Conservation (phyloP, 257 asterid genomes). For the Solanum piurae region DNA sequence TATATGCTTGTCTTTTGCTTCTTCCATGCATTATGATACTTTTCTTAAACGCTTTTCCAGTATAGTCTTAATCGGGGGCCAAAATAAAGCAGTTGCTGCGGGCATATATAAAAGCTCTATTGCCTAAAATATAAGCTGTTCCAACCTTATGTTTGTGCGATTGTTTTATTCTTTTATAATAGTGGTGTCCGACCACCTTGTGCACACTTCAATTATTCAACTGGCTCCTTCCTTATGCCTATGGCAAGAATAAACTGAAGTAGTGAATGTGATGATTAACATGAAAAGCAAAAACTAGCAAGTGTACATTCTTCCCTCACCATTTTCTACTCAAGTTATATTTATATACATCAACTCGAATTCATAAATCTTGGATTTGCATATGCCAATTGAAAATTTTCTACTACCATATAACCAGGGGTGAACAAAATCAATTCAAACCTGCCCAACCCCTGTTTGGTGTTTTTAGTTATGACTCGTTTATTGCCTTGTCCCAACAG, state of each 20-base stretch:
- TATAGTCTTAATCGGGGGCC: background rate
- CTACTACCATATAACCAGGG: background rate
- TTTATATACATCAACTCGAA: background rate
- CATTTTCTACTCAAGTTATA: no score
- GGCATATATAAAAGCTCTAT: background rate
- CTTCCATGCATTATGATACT: background rate
- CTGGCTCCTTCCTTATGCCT: background rate
- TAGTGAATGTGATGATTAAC: no score
- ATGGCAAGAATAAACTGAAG: background rate
- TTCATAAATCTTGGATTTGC: background rate
- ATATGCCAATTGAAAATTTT: background rate
- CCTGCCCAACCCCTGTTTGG: no score
- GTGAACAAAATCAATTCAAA: no score
- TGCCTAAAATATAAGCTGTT: background rate
- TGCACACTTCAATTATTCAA: background rate
- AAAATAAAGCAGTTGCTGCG: background rate
- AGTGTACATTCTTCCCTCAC: background rate
- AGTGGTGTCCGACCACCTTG: background rate
- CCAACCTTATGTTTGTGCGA: background rate
- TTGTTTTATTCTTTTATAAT: background rate
- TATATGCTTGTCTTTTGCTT: background rate
- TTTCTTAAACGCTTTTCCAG: background rate
- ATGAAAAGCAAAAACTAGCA: background rate
- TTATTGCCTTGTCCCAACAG: no score
- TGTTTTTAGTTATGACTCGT: no score